A percentile compares a stretch with the other conserved stretches of the same genome.
Conservation (phyloP, 2,329 filamentous ascomycete species). For the Penicillium olsonii region DNA sequence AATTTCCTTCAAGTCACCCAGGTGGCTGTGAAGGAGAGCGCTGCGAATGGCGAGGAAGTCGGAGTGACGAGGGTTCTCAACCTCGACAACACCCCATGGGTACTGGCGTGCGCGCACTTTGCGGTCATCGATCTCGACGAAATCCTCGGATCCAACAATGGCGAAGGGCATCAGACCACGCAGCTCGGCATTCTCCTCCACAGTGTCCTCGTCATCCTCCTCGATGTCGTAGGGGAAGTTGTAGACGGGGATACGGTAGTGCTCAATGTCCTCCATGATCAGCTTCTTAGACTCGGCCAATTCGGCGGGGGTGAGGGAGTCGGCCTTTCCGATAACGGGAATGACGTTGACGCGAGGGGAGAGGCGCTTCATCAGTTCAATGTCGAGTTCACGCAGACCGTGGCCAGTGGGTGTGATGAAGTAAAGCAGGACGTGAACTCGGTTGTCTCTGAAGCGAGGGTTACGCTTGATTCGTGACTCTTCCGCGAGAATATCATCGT, state of each 20-base stretch:
- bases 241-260: slow-evolving; percentile 99
- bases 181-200: slow-evolving; percentile 98
- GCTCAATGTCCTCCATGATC: slow-evolving; percentile 99
- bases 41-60: slow-evolving; percentile 98
- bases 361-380: slow-evolving; percentile 98
- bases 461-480: slow-evolving; percentile 99
- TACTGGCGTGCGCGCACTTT: slow-evolving; percentile 95
- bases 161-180: slow-evolving; percentile 98
- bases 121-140: slow-evolving; percentile 89
- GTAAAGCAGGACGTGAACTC: slow-evolving; percentile 96
- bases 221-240: slow-evolving; percentile 99
- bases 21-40: slow-evolving; percentile 93
- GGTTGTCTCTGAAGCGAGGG: slow-evolving; percentile 98
- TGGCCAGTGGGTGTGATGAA: slow-evolving; percentile 99
- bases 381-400: slow-evolving; percentile 96
- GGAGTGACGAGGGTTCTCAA: slow-evolving; percentile 97
- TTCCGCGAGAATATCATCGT: slow-evolving; percentile 98
- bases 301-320: slow-evolving; percentile 93
- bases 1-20: slow-evolving; percentile 98
- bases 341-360: slow-evolving; percentile 98
- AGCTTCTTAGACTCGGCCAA: slow-evolving; percentile 99
- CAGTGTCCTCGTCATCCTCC: slow-evolving; percentile 98
- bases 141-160: slow-evolving; percentile 95
- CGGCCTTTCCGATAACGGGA: slow-evolving; percentile 96
- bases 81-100: slow-evolving; percentile 98